Evolutionary conservation across 2,329 filamentous ascomycete species (phyloP).

Genomic region (Aspergillus bombycis): DNA sequence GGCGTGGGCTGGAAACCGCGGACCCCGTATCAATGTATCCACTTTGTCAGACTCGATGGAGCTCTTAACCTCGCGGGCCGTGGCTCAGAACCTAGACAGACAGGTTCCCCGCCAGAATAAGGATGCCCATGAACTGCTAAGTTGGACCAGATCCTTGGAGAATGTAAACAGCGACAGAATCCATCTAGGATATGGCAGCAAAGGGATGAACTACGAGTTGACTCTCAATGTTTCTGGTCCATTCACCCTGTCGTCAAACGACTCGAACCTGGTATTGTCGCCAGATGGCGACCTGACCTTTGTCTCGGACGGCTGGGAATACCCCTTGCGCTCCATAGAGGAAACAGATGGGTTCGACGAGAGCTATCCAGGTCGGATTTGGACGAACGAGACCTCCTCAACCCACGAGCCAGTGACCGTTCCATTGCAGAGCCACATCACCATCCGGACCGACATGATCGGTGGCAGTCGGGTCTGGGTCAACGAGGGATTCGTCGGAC

Average conservation of each 20-base stretch:
- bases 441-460: slow-evolving; percentile 49
- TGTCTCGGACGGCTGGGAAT: slow-evolving; percentile 48
- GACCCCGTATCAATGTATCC: slow-evolving; percentile 41
- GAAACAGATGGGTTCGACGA: slow-evolving; percentile 50
- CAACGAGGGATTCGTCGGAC: slow-evolving; percentile 49
- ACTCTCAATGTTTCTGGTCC: slow-evolving; percentile 50
- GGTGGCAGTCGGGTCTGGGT: slow-evolving; percentile 56
- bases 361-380: slow-evolving; percentile 56
- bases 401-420: slow-evolving; percentile 48
- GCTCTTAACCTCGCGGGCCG: slow-evolving; percentile 46
- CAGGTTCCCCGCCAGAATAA: background rate
- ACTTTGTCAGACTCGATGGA: slow-evolving; percentile 45
- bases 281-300: slow-evolving; percentile 45
- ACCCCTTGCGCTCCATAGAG: slow-evolving; percentile 53
- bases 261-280: slow-evolving; percentile 46
- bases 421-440: slow-evolving; percentile 37
- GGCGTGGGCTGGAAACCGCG: slow-evolving; percentile 57
- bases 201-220: slow-evolving; percentile 61
- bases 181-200: slow-evolving; percentile 50
- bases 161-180: slow-evolving; percentile 35
- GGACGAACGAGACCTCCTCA: slow-evolving; percentile 53
- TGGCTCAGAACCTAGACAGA: slow-evolving; percentile 55
- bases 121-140: slow-evolving; percentile 31
- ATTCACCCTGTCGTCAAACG: slow-evolving; percentile 50
- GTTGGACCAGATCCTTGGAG: slow-evolving; percentile 37